Base-by-base conservation (phyloP, 1,284 basidiomycete species). In the Moesziomyces globuligerus region DNA sequence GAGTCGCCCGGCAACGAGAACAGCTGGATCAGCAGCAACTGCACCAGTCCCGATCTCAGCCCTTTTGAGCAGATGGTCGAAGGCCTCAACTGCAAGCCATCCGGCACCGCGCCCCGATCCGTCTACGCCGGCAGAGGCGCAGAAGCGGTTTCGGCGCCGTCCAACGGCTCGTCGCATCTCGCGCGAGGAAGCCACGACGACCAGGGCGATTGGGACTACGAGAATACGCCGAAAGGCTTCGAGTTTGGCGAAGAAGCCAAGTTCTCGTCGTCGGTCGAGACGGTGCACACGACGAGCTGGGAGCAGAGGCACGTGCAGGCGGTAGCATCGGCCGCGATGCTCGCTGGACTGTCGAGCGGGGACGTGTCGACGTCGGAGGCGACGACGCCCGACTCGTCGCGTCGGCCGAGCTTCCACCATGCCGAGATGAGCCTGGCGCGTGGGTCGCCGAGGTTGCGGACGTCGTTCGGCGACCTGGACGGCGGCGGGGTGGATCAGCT, bases 21-120 rank as follows among this genome's bases (percentile, higher is more conserved):
- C 21, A 72, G 60, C 58, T 72, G 70, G 70, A 72, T 56, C 59
- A 72, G 70, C 60, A 72, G 70, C 53, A 72, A 62, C 36, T 72
- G 70, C 50, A 72, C 70, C 34, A 72, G 70, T 26, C 70, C 70
- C 1, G 70, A 72, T 11, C 65, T 72, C 18, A 40, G 65, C n/a
- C 59, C 64, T 0, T 56, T 51, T 10, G 70, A 72, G 18, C 62
- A 58, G 34, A 41, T 42, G n/a, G 39, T 28, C 21, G 66, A 69
- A 21, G 40, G 39, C 28, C 43, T 62, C 41, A 8, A 53, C 41
- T 23, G 37, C 41, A 60, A 60, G 18, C 20, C 41, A 13, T 37
- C 48, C 25, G 34, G 34, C 20, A 21, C n/a, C n/a, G 26, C 46
- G 18, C 26, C 50, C 17, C 48, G 40, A 4, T 44, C 50, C 11